Percentiles rank a stretch among this genome's conserved stretches.
Evolutionary conservation across 805 yeast genomes (phyloP).

Genomic region (Hanseniaspora singularis): DNA sequence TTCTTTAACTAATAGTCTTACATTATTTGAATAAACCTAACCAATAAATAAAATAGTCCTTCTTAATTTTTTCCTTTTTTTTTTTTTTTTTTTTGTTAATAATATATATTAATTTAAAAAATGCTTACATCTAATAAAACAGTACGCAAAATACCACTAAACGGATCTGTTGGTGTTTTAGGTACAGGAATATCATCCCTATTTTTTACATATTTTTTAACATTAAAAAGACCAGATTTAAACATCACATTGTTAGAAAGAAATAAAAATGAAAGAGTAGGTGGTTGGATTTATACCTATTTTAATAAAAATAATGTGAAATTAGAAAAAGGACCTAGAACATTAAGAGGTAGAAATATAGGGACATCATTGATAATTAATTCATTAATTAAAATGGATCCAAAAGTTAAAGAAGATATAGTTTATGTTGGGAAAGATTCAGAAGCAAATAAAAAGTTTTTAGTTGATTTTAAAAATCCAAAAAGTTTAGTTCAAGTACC

Average conservation of each 20-base stretch:
- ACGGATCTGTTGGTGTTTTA: constrained; percentile 50
- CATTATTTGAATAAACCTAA: no score
- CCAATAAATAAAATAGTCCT: no score
- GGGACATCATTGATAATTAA: constrained; percentile 66
- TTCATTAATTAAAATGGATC: constrained; percentile 30
- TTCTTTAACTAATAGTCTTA: no score
- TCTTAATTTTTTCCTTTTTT: not conserved
- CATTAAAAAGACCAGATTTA: constrained; percentile 65
- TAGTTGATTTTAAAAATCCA: constrained; percentile 34
- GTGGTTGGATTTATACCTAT: constrained; percentile 69
- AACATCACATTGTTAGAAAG: constrained; percentile 52
- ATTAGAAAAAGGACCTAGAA: constrained; percentile 84
- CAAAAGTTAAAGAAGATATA: constrained; percentile 40
- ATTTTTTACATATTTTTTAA: constrained; percentile 55
- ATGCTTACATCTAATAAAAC: no score
- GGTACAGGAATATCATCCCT: constrained; percentile 90
- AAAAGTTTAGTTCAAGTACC: constrained; percentile 46
- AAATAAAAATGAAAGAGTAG: constrained; percentile 33
- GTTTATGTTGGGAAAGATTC: constrained; percentile 47
- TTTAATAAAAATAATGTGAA: constrained; percentile 25
- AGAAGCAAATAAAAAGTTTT: constrained; percentile 59
- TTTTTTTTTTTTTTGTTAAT: not conserved
- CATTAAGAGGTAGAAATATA: constrained; percentile 68
- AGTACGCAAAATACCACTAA: constrained; percentile 20
- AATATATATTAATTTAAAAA: not conserved